A percentile compares a stretch with the other conserved stretches of the same genome.
Evolutionary conservation across 169 alveolate species (phyloP).

Genomic region (Plasmodium reichenowi): DNA sequence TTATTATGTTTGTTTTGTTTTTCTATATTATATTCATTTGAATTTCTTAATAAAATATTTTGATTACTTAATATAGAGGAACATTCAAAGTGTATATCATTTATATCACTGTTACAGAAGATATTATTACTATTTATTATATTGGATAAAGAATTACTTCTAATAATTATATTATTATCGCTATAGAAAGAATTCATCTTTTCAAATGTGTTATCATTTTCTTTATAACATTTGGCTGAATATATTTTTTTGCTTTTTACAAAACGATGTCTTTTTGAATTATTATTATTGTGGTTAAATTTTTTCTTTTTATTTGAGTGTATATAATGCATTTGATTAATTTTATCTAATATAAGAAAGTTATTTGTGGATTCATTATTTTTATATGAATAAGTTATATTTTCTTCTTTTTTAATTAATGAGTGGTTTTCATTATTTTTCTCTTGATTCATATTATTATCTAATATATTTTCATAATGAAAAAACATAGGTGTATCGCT

Average conservation of each 20-base stretch:
- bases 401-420: neutral
- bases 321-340: neutral
- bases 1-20: neutral
- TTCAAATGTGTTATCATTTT: constrained; percentile 12
- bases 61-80: neutral
- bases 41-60: neutral
- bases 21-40: neutral
- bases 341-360: constrained; percentile 3
- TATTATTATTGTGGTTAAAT: neutral
- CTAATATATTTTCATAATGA: constrained; percentile 12
- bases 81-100: neutral
- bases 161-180: constrained; percentile 1
- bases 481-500: neutral
- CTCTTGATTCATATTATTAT: neutral
- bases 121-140: neutral
- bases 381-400: neutral
- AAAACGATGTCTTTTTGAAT: neutral
- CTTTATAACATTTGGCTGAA: constrained; percentile 19
- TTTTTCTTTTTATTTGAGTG: neutral
- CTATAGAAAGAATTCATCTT: constrained; percentile 1
- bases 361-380: constrained; percentile 6
- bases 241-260: neutral
- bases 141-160: constrained; percentile 6
- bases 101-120: neutral
- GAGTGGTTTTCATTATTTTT: neutral